Percentiles rank a stretch among this genome's conserved stretches.
Evolutionary conservation across 352 stramenopile species (phyloP).

Genomic region (Labyrinthula sp.): DNA sequence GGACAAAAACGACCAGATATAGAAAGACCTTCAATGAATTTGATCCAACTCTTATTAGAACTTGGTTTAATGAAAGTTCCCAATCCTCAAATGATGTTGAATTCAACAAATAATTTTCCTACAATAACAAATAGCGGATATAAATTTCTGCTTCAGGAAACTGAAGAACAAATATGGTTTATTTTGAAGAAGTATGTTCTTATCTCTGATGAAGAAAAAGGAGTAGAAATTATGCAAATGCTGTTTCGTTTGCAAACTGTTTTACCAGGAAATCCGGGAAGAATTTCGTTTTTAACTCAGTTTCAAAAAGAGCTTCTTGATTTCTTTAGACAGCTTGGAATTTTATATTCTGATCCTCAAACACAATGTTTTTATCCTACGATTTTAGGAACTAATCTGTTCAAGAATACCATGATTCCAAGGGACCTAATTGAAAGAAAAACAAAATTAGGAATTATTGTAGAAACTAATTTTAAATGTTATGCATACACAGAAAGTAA

Average conservation of each 20-base stretch:
- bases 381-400: slow-evolving; percentile 10
- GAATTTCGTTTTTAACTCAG: slow-evolving; percentile 1
- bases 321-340: slow-evolving; percentile 20
- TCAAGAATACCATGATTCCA: slow-evolving; percentile 18
- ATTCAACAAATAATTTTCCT: no score
- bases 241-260: slow-evolving; percentile 17
- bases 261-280: slow-evolving; percentile 4
- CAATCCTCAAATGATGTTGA: no score
- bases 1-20: no score
- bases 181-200: slow-evolving; percentile 29
- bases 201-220: slow-evolving; percentile 4
- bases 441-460: slow-evolving; percentile 40
- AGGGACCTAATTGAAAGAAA: not conserved
- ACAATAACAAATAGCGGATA: slow-evolving; percentile 23
- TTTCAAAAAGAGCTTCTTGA: slow-evolving; percentile 2
- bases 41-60: no score
- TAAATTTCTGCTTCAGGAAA: slow-evolving; percentile 23
- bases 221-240: slow-evolving; percentile 20
- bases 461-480: slow-evolving; percentile 73
- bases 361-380: slow-evolving; percentile 15
- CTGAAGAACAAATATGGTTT: slow-evolving; percentile 24
- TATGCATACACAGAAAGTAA: slow-evolving; percentile 64
- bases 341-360: not conserved
- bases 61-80: no score
- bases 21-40: no score